Conservation (phyloP, 345 rosid species). For the Salix purpurea region DNA sequence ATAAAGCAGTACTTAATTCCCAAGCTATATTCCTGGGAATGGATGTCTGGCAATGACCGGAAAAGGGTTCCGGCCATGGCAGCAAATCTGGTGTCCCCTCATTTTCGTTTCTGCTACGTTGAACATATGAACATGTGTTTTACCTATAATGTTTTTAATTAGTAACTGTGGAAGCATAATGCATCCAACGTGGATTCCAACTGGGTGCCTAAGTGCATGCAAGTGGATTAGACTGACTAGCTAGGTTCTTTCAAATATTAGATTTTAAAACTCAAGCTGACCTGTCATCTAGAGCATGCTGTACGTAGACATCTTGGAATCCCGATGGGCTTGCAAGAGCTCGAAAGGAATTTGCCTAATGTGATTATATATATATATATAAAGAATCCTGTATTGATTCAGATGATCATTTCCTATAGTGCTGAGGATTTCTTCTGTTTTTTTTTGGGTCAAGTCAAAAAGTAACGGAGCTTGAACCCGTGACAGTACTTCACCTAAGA, state of each 20-base stretch:
- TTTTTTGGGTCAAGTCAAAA: background rate
- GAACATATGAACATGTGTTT: background rate
- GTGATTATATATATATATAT: background rate
- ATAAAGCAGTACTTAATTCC: background rate
- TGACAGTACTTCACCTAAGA: background rate
- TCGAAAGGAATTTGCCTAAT: background rate
- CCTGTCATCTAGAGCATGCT: background rate
- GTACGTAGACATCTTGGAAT: slow-evolving; percentile 1
- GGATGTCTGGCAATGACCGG: background rate
- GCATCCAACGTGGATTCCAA: slow-evolving; percentile 40
- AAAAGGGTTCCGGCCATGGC: background rate
- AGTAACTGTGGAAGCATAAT: slow-evolving; percentile 15
- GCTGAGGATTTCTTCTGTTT: background rate
- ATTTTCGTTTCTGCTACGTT: background rate
- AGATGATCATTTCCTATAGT: background rate
- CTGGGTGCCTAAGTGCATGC: slow-evolving; percentile 3
- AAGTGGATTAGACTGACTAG: slow-evolving; percentile 14
- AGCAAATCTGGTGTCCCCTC: background rate
- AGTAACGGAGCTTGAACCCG: background rate
- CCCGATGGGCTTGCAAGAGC: background rate
- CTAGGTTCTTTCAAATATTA: slow-evolving; percentile 2
- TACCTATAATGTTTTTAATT: background rate
- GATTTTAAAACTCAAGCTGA: slow-evolving; percentile 1
- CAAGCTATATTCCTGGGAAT: background rate
- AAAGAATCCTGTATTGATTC: background rate